Conservation (phyloP, 208 protist species). For the Entamoeba moshkovskii region DNA sequence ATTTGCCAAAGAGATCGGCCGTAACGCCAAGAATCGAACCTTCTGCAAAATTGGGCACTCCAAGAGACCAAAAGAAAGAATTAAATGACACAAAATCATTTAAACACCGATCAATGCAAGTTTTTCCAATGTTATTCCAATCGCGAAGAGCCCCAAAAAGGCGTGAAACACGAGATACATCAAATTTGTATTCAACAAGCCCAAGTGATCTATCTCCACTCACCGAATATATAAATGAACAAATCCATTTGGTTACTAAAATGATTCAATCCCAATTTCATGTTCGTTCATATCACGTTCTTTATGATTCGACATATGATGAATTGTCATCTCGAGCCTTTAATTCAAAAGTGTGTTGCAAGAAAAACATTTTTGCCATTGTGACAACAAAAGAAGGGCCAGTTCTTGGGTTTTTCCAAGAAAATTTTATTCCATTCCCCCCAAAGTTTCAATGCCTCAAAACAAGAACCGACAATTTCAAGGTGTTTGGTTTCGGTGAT, state of each 20-base stretch:
- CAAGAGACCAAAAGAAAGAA: not conserved
- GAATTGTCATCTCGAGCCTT: not conserved
- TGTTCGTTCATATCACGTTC: not conserved
- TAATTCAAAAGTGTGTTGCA: not conserved
- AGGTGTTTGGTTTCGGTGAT: not conserved
- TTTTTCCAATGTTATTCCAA: not conserved
- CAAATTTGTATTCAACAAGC: not conserved
- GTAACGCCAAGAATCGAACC: not conserved
- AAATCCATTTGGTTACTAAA: not conserved
- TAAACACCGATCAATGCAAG: too few relatives aligned
- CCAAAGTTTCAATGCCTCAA: not conserved
- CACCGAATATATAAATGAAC: not conserved
- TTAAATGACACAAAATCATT: not conserved
- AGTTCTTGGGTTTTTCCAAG: not conserved
- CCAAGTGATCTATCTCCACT: not conserved
- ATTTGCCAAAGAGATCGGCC: not conserved
- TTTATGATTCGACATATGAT: not conserved
- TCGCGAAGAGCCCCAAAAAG: not conserved
- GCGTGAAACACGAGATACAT: not conserved
- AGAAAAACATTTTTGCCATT: not conserved
- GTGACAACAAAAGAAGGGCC: not conserved
- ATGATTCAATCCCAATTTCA: not conserved
- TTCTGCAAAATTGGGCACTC: not conserved
- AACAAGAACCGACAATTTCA: not conserved
- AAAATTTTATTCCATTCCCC: not conserved